These are phyloP conservation scores for Saccharum officinarum DNA, from an alignment of 176 grass and related monocot species.

Conservation along the genomic window DNA sequence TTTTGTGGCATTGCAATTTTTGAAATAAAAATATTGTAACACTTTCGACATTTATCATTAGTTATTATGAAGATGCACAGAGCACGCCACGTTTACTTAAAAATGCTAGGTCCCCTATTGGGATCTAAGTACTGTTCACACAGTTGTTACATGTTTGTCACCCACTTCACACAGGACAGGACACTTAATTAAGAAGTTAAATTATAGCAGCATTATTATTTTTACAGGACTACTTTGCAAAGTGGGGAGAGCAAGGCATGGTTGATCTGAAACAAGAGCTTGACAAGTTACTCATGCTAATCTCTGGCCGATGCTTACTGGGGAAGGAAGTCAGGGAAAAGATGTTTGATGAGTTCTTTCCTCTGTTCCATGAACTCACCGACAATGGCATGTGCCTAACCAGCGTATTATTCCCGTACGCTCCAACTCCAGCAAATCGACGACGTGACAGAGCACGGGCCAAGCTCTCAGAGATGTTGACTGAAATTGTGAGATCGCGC, in stretches of 20 bases:
- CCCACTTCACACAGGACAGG: too few species aligned
- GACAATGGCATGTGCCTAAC: neutral
- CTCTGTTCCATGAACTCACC: neutral
- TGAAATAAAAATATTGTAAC: too few species aligned
- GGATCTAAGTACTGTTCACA: too few species aligned
- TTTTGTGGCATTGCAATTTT: too few species aligned
- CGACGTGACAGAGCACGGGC: conserved; percentile 34
- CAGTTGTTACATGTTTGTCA: too few species aligned
- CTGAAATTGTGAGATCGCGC: conserved; percentile 37
- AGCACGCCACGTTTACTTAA: too few species aligned
- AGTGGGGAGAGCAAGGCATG: neutral
- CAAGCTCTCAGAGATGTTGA: conserved; percentile 44
- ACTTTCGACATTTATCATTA: too few species aligned
- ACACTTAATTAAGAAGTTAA: too few species aligned
- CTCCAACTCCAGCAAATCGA: conserved; percentile 36
- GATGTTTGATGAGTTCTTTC: neutral
- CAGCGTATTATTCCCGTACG: neutral
- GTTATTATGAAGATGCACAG: too few species aligned
- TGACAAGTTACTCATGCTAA: neutral
- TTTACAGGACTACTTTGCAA: neutral
- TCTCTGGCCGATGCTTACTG: neutral
- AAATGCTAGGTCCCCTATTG: too few species aligned
- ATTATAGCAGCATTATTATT: too few species aligned
- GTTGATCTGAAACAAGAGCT: neutral
- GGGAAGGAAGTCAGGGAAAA: neutral